Evolutionary conservation across 495 filamentous ascomycete species (phyloP).

Genomic region (Aspergillus baeticus): DNA sequence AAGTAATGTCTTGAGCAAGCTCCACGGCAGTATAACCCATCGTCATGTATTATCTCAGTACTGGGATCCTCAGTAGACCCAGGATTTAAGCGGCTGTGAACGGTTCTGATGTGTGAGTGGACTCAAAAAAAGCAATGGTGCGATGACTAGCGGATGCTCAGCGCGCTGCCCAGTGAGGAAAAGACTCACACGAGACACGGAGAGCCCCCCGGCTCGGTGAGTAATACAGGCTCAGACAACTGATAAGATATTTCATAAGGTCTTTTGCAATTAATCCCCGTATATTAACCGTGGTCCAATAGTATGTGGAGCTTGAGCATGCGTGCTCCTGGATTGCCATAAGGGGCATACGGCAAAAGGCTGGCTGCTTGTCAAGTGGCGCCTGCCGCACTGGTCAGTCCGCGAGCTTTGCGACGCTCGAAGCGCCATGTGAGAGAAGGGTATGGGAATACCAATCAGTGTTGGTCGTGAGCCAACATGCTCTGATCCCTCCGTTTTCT

Average conservation of each 20-base stretch:
- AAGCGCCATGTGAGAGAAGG: constrained; percentile 2
- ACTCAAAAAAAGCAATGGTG: neutral
- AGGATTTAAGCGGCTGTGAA: neutral
- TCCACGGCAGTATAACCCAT: too few species aligned
- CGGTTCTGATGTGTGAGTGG: neutral
- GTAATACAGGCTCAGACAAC: neutral
- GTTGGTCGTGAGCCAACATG: constrained; percentile 3
- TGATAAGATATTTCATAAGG: neutral
- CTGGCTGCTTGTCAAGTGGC: neutral
- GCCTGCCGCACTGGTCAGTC: neutral
- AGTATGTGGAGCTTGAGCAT: neutral
- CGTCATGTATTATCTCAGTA: neutral
- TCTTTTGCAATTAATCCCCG: neutral
- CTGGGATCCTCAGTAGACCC: neutral
- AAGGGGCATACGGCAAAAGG: neutral
- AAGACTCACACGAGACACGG: constrained; percentile 6
- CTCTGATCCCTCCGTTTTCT: constrained; percentile 9
- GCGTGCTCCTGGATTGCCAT: constrained; percentile 1
- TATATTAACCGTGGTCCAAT: neutral
- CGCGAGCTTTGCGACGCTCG: too few species aligned
- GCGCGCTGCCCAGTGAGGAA: neutral
- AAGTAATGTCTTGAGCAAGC: too few species aligned
- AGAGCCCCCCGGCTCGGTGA: neutral
- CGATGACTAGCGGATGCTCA: neutral
- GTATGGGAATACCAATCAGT: constrained; percentile 10